phyloP scores from a whole-genome alignment of 129 eudicot genomes.

The Flaveria robusta region DNA sequence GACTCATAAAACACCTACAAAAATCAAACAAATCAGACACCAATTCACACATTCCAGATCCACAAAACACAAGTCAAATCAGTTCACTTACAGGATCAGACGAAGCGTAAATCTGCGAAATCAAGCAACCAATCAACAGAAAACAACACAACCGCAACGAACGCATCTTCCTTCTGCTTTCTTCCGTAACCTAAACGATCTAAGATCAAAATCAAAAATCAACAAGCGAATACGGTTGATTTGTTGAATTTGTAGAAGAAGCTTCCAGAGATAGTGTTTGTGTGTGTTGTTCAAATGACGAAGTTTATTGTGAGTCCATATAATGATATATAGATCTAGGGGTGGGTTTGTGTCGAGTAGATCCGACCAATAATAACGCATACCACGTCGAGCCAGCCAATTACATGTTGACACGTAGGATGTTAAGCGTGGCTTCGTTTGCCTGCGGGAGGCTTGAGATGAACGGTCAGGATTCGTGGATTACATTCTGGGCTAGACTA shows the following conservation, averaged over 20 bases:
- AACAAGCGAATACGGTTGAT: constrained; percentile 14
- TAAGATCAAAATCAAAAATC: neutral
- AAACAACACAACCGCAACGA: constrained; percentile 40
- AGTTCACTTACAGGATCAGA: constrained; percentile 58
- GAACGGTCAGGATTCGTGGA: constrained; percentile 41
- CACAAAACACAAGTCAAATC: constrained; percentile 3
- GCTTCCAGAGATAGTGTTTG: constrained; percentile 17
- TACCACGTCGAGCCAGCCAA: constrained; percentile 60
- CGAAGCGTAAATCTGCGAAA: constrained; percentile 64
- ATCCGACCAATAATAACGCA: constrained; percentile 48
- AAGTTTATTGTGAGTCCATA: neutral
- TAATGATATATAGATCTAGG: constrained; percentile 42
- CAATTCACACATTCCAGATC: constrained; percentile 35
- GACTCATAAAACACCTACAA: constrained; percentile 70
- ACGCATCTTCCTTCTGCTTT: constrained; percentile 43
- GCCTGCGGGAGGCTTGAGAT: neutral
- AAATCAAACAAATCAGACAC: constrained; percentile 11
- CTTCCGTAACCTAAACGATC: constrained; percentile 33
- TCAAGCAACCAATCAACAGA: constrained; percentile 50
- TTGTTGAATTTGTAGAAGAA: constrained; percentile 8
- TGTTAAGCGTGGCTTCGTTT: neutral
- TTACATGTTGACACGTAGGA: constrained; percentile 34
- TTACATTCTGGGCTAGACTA: constrained; percentile 5
- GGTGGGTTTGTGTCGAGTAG: constrained; percentile 44
- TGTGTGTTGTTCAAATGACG: neutral